Base-by-base conservation (phyloP, 495 filamentous ascomycete genomes). In the Neurospora intermedia region DNA sequence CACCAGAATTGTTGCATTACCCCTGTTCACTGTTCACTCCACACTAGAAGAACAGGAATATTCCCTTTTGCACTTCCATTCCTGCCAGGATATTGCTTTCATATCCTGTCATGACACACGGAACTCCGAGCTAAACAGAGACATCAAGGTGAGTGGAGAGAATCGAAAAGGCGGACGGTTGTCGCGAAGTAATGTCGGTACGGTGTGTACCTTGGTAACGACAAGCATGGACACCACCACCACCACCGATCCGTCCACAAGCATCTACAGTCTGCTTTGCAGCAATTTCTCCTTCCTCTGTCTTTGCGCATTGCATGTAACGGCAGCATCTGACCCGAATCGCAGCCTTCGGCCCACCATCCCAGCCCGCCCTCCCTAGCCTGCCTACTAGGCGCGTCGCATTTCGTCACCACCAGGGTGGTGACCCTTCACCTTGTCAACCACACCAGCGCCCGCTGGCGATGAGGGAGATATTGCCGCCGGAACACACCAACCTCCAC, bases 381-480 rank as follows among this genome's bases (percentile, higher is more conserved):
- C 45, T 38, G 35, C 35, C 41, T 72, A 39, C 54, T 23, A 20
- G 70, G 70, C 54, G 70, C 45, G 70, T 72, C 27, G 27, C 27
- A 66, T 69, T 71, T 41, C 72, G 75, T 78, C 81, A 81, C 81
- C 80, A 80, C 80, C 41, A 16, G 48, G 43, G 83, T 84, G 83
- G 83, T 85, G 82, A 82, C 74, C 70, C 71, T 78, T 81, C 84
- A 83, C 73, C 79, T 86, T 86, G 84, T 85, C 83, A 76, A 74
- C 83, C 78, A 77, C 74, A 73, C 78, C 81, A 74, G 75, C 75
- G 40, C 48, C 74, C 77, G 74, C 75, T 75, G 80, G 78, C 75
- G 80, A 74, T 75, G 75, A 75, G 73, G 76, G 80, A 79, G 77
- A 77, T 75, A 76, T 77, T 82, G 83, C 81, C 78, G 79, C 81